A percentile compares a stretch with the other conserved stretches of the same genome.
Conservation (phyloP, 352 stramenopile genomes). For the Pythium aphanidermatum region DNA sequence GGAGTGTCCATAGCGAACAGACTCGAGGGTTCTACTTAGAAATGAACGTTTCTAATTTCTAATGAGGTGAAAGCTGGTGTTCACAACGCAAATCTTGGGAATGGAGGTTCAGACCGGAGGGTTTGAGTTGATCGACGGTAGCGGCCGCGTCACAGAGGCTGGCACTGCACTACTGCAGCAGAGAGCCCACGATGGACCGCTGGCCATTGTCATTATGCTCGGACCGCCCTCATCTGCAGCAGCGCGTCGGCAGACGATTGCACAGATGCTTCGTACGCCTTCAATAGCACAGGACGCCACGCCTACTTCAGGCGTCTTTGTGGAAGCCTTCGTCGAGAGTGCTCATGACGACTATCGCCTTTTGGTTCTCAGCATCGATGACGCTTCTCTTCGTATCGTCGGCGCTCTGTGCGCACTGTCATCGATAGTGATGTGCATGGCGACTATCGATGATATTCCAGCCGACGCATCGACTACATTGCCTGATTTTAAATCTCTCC, state of each 20-base stretch:
- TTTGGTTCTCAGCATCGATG: conserved; percentile 41
- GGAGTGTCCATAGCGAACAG: conserved; percentile 47
- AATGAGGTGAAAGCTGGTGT: conserved; percentile 14
- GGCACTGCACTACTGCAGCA: conserved; percentile 31
- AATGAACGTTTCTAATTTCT: conserved; percentile 6
- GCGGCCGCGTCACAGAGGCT: conserved; percentile 26
- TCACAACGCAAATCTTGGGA: no score
- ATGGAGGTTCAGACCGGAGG: conserved; percentile 47
- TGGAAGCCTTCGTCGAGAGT: conserved; percentile 45
- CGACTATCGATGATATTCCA: neutral
- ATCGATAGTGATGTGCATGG: conserved; percentile 48
- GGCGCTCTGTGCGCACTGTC: conserved; percentile 51
- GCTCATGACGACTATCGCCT: conserved; percentile 51
- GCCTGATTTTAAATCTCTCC: conserved; percentile 27
- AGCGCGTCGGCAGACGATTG: conserved; percentile 30
- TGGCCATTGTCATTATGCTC: conserved; percentile 40
- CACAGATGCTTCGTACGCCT: conserved; percentile 16
- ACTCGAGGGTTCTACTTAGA: conserved; percentile 6
- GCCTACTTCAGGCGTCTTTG: conserved; percentile 12
- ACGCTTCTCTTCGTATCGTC: conserved; percentile 16
- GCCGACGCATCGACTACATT: no score
- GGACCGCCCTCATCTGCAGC: conserved; percentile 23
- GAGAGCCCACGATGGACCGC: conserved; percentile 42
- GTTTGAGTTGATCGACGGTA: conserved; percentile 32
- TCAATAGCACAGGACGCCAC: neutral